These are phyloP conservation scores for Astrothelium macrocarpum DNA, from an alignment of 495 filamentous ascomycete genomes.

Conservation along the genomic window DNA sequence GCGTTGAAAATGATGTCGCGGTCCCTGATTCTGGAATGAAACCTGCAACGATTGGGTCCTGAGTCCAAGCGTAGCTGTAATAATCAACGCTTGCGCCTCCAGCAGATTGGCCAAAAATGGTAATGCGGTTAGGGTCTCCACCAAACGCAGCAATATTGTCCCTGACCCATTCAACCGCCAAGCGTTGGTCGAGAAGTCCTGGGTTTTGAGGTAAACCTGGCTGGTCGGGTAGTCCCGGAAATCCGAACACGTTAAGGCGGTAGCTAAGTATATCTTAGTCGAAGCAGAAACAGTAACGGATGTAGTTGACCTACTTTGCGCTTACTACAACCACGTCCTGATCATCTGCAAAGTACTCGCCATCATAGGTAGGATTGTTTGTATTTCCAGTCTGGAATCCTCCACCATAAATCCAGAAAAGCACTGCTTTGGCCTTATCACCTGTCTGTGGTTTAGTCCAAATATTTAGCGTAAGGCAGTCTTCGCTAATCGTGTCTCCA, in stretches of 20 bases:
- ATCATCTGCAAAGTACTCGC: slow-evolving; percentile 29
- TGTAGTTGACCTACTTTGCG: slow-evolving; percentile 38
- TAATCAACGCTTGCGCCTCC: slow-evolving; percentile 43
- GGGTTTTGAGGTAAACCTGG: slow-evolving; percentile 34
- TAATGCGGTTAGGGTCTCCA: slow-evolving; percentile 44
- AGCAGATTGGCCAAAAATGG: slow-evolving; percentile 47
- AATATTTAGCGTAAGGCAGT: slow-evolving; percentile 41
- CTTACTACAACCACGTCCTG: slow-evolving; percentile 36
- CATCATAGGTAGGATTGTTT: slow-evolving; percentile 36
- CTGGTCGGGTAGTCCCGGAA: slow-evolving; percentile 39
- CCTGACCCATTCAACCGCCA: slow-evolving; percentile 46
- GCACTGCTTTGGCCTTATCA: slow-evolving; percentile 27
- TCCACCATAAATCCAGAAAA: slow-evolving; percentile 34
- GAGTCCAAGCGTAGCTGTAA: slow-evolving; percentile 40
- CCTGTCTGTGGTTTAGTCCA: slow-evolving; percentile 34
- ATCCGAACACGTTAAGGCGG: slow-evolving; percentile 54
- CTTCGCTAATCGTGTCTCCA: slow-evolving; percentile 26
- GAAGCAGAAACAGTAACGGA: slow-evolving; percentile 26
- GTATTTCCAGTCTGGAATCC: slow-evolving; percentile 26
- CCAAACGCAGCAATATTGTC: slow-evolving; percentile 51
- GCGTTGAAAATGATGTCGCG: slow-evolving; percentile 35
- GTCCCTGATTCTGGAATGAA: slow-evolving; percentile 48
- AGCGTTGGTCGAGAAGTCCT: slow-evolving; percentile 39
- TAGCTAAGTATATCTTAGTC: slow-evolving; percentile 29
- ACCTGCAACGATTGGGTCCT: slow-evolving; percentile 35